Percentiles rank a stretch among this genome's conserved stretches.
Evolutionary conservation across 768 basidiomycete genomes (phyloP).

Genomic region (Russula griseocarnosa): DNA sequence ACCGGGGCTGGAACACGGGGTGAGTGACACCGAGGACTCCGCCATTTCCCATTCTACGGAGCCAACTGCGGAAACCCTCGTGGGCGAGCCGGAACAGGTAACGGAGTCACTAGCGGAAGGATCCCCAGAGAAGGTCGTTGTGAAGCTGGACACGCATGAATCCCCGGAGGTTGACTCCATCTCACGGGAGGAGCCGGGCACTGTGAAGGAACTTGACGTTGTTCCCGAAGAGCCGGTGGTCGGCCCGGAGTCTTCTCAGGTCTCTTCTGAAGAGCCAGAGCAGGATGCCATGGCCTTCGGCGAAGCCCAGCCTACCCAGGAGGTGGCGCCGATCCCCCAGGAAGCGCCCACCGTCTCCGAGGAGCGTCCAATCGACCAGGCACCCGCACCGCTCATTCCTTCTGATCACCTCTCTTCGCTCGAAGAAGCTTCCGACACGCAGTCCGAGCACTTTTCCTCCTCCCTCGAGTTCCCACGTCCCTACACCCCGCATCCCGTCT

Average conservation of each 20-base stretch:
- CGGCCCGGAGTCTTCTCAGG: constrained; percentile 4
- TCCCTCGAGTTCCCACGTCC: constrained; percentile 21
- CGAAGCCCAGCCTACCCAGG: constrained; percentile 11
- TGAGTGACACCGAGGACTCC: constrained; percentile 7
- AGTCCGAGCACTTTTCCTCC: constrained; percentile 22
- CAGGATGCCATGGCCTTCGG: not conserved
- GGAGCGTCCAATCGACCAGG: constrained; percentile 13
- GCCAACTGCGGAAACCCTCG: constrained; percentile 17
- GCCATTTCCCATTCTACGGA: constrained; percentile 12
- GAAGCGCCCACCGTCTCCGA: constrained; percentile 1
- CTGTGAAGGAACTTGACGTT: not conserved
- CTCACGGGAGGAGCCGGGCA: constrained; percentile 7
- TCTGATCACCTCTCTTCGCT: not conserved
- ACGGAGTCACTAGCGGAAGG: not conserved
- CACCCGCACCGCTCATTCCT: not conserved
- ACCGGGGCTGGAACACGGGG: constrained; percentile 12
- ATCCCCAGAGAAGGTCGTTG: constrained; percentile 1
- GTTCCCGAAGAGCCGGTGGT: constrained; percentile 7
- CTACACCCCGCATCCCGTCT: constrained; percentile 10
- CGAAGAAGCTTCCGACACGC: constrained; percentile 19
- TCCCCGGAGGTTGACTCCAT: not conserved
- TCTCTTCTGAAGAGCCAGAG: constrained; percentile 12
- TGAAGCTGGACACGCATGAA: not conserved
- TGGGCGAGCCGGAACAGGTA: constrained; percentile 15
- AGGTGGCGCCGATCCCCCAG: not conserved